Conservation (phyloP, 805 yeast genomes). For the Suhomyces kilbournensis region DNA sequence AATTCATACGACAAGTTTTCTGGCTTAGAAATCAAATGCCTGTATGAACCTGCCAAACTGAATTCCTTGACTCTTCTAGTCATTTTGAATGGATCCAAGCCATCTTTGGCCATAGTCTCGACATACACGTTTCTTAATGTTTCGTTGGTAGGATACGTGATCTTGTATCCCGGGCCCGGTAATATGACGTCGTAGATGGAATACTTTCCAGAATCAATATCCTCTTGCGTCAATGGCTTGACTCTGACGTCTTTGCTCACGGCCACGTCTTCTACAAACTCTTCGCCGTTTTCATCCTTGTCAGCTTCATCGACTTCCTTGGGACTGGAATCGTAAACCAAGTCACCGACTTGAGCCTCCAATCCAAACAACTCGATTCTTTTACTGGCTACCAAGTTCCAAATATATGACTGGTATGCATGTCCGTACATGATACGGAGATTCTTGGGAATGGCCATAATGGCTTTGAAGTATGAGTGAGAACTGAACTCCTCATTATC, state of each 20-base stretch:
- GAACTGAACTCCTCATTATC: conserved; percentile 42
- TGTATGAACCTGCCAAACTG: conserved; percentile 86
- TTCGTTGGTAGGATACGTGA: conserved; percentile 75
- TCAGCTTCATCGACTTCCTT: conserved; percentile 17
- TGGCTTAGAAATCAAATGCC: conserved; percentile 70
- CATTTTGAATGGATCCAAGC: conserved; percentile 83
- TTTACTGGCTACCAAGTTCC: conserved; percentile 84
- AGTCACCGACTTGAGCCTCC: conserved; percentile 74
- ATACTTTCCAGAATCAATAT: conserved; percentile 54
- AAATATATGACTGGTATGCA: conserved; percentile 93
- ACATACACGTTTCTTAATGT: conserved; percentile 59
- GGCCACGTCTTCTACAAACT: conserved; percentile 69
- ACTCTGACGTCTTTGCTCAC: conserved; percentile 61
- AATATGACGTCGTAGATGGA: conserved; percentile 80
- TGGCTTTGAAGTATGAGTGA: conserved; percentile 68
- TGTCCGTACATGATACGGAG: conserved; percentile 93
- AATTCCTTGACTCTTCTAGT: conserved; percentile 81
- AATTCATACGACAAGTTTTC: conserved; percentile 57
- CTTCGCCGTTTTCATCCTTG: conserved; percentile 52
- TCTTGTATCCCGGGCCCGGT: conserved; percentile 96
- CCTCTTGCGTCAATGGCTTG: conserved; percentile 70
- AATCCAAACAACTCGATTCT: conserved; percentile 71
- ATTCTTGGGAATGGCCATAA: conserved; percentile 89
- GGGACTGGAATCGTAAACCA: conserved; percentile 48
- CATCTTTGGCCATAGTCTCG: conserved; percentile 74